Base-by-base conservation (phyloP, 768 basidiomycete genomes). In the Tulasnella calospora region DNA sequence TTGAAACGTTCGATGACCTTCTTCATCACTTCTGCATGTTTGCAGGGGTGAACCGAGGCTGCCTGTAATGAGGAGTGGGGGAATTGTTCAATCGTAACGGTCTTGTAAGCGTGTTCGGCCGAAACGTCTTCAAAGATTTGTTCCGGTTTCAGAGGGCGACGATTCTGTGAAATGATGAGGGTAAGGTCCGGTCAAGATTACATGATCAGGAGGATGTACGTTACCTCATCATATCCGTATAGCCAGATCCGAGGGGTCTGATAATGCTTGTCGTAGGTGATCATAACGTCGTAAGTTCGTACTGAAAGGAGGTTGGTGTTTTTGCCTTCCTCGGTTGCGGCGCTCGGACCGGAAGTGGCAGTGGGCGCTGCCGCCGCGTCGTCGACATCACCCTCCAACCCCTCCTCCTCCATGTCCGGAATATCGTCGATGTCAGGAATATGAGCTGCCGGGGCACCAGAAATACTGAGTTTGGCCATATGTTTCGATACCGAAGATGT, bases 1-100 rank as follows among this genome's bases (percentile, higher is more conserved):
- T 99, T 98, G 96, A 99, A 98, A 78, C 97, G 90, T 84, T 99
- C 97, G 83, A 99, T 98, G 80, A 99, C 95, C 84, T 98, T 99
- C 89, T 98, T 98, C 98, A 99, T 99, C 78, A 99, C 98, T 84
- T 92, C 94, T 0, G 96, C 94, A 84, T 99, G 97, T 83, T 98
- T 98, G 89, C 97, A 99, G 2, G 97, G 97, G 84, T 99, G 97
- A 15, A 99, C 97, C 0, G 93, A 95, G 0, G 96, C 98, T 0
- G 92, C 91, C 83, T 94, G 92, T 70, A 96, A 88, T 0, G 89
- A 86, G 0, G 93, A 93, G 85, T 98, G 96, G n/a, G 96, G 95
- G 89, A 99, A 99, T 0, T 92, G 90, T 84, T 99, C 98, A 85
- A 98, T 97, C 0, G 98, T 99, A 74, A 99, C 96, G 0, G 98